Conservation (phyloP, 2,329 filamentous ascomycete species). For the Neospermospora avenae region DNA sequence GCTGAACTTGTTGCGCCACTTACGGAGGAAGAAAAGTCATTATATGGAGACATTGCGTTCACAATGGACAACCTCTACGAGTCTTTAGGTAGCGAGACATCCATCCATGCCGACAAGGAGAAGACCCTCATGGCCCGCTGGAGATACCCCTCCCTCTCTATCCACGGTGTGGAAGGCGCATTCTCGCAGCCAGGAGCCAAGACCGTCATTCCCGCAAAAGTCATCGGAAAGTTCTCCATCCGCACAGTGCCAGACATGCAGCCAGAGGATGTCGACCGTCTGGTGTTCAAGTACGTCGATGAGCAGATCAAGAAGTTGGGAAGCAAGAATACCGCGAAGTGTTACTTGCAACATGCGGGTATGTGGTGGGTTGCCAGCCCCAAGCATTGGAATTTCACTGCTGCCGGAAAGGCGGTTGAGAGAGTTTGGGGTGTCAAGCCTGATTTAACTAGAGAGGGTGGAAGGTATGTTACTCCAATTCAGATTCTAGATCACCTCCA, state of each 20-base stretch:
- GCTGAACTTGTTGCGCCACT: constrained; percentile 89
- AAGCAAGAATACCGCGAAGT: constrained; percentile 88
- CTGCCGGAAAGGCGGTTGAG: constrained; percentile 93
- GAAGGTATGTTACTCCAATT: constrained; percentile 55
- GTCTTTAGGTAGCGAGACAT: constrained; percentile 83
- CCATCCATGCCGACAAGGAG: constrained; percentile 86
- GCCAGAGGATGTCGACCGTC: constrained; percentile 79
- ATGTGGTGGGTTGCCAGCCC: constrained; percentile 99
- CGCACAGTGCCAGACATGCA: constrained; percentile 98
- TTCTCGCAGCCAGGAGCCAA: constrained; percentile 93
- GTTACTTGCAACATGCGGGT: constrained; percentile 80
- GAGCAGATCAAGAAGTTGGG: constrained; percentile 80
- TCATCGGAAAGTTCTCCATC: constrained; percentile 97
- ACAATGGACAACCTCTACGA: constrained; percentile 95
- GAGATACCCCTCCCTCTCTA: constrained; percentile 88
- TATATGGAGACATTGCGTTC: constrained; percentile 91
- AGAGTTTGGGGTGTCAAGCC: constrained; percentile 91
- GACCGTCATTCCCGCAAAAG: constrained; percentile 97
- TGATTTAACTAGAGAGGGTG: constrained; percentile 94
- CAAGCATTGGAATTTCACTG: constrained; percentile 98
- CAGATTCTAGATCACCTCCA: neutral
- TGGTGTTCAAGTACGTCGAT: constrained; percentile 80
- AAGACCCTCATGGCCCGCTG: constrained; percentile 91
- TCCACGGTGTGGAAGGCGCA: constrained; percentile 93
- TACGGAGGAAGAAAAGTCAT: constrained; percentile 76